A percentile compares a stretch with the other conserved stretches of the same genome.
phyloP scores from a whole-genome alignment of 169 alveolate species.

The Besnoitia besnoiti region DNA sequence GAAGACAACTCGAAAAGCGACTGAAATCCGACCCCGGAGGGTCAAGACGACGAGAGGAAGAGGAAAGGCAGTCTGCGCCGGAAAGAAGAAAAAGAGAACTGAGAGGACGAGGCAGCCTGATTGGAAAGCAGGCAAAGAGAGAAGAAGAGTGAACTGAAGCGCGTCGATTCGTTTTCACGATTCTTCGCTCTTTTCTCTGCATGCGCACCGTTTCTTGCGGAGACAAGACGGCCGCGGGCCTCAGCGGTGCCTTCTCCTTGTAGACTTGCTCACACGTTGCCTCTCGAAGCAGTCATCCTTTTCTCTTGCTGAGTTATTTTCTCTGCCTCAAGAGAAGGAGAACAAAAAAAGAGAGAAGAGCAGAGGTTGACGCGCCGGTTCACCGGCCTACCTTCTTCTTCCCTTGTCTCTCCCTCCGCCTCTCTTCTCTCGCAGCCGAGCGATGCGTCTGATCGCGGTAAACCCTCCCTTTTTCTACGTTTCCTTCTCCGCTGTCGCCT shows the following conservation, averaged over 20 bases:
- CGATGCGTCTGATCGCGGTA: no score
- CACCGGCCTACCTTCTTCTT: neutral
- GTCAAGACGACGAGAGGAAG: neutral
- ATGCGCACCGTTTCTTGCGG: neutral
- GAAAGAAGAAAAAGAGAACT: neutral
- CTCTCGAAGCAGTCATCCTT: no score
- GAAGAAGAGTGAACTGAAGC: neutral
- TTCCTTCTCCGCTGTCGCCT: neutral
- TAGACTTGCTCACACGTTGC: neutral
- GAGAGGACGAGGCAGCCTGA: neutral
- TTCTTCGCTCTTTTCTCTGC: no score
- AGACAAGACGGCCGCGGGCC: neutral
- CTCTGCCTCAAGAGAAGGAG: no score
- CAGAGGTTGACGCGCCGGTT: neutral
- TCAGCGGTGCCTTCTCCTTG: no score
- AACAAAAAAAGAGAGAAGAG: neutral
- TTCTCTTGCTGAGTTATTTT: no score
- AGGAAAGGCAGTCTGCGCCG: neutral
- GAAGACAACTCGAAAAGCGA: no score
- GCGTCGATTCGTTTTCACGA: no score
- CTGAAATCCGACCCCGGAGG: no score
- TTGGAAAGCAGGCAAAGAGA: neutral
- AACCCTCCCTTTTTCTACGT: neutral
- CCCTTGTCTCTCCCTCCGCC: no score
- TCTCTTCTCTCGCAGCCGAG: no score